Base-by-base conservation (phyloP, 1,139 yeast species). In the Waltiozyma sp. region DNA sequence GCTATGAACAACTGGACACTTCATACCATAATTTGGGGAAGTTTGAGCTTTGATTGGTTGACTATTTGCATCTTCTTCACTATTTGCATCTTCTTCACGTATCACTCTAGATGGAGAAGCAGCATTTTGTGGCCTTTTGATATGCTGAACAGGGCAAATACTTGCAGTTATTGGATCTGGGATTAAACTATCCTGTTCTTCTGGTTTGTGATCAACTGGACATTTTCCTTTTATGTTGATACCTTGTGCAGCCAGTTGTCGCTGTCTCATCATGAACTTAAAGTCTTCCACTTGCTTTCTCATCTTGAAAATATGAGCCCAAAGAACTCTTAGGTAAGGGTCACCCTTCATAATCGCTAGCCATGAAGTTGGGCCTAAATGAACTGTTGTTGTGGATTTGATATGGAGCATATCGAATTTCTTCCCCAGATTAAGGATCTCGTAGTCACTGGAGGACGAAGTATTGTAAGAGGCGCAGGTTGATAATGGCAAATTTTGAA, bases 301-400 rank as follows among this genome's bases (percentile, higher is more conserved):
- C 47, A 72, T 59, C 41, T 68, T 69, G 46, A 72, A 63, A 19
- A 72, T 70, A 50, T 72, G 75, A 28, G 71, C 65, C 77, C 77
- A 72, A 19, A 72, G 52, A 37, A 72, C 68, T 44, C 72, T 66
- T 39, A 72, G 54, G 49, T 71, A 72, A 3, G 74, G 70, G 49
- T 72, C 77, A 49, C 75, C 74, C 50, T 72, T 68, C 63, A 72
- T 72, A 26, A 72, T 65, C 24, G 75, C 74, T 50, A 72, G 56
- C 75, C 77, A 72, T 26, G 75, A 73, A 4, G 75, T 67, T 1
- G 73, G 70, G 43, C 75, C 75, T 38, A 72, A 62, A 54, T 72
- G 74, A 3, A 70, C 66, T 1, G 73, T 70, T 2, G 75, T 70
- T 40, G 69, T 69, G 28, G 68, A 63, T 40, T 72, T 70, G n/a